Percentiles rank a stretch among this genome's conserved stretches.
Evolutionary conservation across 1,139 yeast species (phyloP).

Genomic region (Pichia sp.): DNA sequence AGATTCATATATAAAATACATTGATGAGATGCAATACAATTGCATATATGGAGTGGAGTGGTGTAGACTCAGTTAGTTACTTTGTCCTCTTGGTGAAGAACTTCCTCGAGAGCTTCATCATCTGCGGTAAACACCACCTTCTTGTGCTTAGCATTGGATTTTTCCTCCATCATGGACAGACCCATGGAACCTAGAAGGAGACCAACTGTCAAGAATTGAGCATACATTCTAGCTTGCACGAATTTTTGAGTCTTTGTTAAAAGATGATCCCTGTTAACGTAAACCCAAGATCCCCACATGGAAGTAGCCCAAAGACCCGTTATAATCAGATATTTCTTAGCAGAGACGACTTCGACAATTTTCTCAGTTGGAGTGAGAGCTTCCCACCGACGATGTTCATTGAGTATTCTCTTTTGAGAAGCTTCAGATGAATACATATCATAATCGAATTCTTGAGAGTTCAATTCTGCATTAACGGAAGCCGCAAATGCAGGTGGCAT

Average conservation of each 20-base stretch:
- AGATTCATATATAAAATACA: no score
- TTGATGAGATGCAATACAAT: no score
- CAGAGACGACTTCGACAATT: conserved; percentile 28
- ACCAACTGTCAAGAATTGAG: conserved; percentile 71
- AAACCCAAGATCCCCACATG: conserved; percentile 74
- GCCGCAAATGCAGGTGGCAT: conserved; percentile 51
- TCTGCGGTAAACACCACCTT: conserved; percentile 22
- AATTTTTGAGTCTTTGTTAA: conserved; percentile 79
- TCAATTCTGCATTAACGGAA: conserved; percentile 54
- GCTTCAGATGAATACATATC: conserved; percentile 37
- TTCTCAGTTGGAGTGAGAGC: conserved; percentile 32
- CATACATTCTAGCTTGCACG: conserved; percentile 92
- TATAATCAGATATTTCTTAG: conserved; percentile 67
- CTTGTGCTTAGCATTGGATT: conserved; percentile 26
- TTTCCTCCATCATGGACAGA: conserved; percentile 56
- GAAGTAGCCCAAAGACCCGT: conserved; percentile 83
- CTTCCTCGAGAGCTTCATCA: conserved; percentile 36
- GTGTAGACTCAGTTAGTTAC: no score
- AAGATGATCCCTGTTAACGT: conserved; percentile 68
- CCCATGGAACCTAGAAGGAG: conserved; percentile 59
- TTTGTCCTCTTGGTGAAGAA: conserved; percentile 19
- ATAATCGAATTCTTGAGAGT: conserved; percentile 49
- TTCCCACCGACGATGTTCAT: conserved; percentile 47
- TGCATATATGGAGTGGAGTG: no score
- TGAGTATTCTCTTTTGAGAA: conserved; percentile 31